Evolutionary conservation across 2,329 filamentous ascomycete genomes (phyloP), one percentile per base, ranked within the genome.

Genomic region (Ramularia collo-cygni): DNA sequence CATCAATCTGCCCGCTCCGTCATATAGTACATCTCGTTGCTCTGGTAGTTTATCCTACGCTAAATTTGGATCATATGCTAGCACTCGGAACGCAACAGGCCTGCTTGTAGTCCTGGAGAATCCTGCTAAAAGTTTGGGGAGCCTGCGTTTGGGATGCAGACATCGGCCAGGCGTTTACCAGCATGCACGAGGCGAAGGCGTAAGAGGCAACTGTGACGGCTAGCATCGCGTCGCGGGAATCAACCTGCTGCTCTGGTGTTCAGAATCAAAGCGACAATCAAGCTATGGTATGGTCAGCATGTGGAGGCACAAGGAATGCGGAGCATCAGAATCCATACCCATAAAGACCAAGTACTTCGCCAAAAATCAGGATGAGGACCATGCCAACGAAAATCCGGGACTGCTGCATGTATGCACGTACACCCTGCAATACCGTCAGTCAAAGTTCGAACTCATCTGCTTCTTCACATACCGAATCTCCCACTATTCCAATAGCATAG

Each of bases 291-390:
- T 31, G 9, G 18, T 21, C 26, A 53, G 39, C 17, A n/a, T n/a
- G n/a, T n/a, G n/a, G n/a, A n/a, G n/a, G n/a, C n/a, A n/a, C n/a
- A n/a, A n/a, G n/a, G n/a, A n/a, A n/a, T n/a, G n/a, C n/a, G n/a
- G n/a, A 21, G 9, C 19, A 18, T n/a, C 17, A 34, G 8, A 47
- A 63, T 24, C 10, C 82, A 53, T 74, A 95, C 87, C 92, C 92
- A 59, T 98, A 98, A 21, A 98, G 81, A 64, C 92, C 92, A 62
- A 98, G 64, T 13, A 98, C 92, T 73, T 98, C 92, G 42, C 87
- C 92, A 62, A 98, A 98, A 77, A 98, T 98, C 49, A 96, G 76
- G 54, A 96, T 96, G 57, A 98, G 70, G 33, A 98, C 90, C 92
- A 96, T 96, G 65, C 92, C 92, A 35, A 98, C 92, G 56, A 95